Conservation (phyloP, 306 rosid species). For the Quercus cerris region DNA sequence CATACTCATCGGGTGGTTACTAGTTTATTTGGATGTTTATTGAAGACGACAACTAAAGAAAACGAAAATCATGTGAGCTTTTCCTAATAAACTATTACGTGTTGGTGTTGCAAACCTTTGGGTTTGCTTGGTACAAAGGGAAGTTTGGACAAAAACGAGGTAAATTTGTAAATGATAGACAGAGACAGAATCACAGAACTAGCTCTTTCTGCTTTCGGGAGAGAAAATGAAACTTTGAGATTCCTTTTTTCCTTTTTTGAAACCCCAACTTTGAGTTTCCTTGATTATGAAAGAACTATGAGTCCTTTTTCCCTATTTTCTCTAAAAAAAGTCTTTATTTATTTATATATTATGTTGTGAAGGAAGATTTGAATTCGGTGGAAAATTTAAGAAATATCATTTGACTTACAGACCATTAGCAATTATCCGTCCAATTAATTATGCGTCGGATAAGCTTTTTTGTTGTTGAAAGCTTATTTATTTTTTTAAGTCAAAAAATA, state of each 20-base stretch:
- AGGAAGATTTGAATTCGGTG: too few species aligned
- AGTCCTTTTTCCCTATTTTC: too few species aligned
- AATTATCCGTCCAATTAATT: too few species aligned
- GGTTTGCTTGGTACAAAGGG: constrained; percentile 7
- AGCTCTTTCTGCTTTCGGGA: neutral
- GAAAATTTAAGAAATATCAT: too few species aligned
- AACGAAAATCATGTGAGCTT: constrained; percentile 7
- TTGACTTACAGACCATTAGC: too few species aligned
- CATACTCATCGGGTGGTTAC: neutral
- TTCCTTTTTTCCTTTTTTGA: too few species aligned
- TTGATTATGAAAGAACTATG: neutral
- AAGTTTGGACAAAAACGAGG: neutral
- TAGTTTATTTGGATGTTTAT: constrained; percentile 5
- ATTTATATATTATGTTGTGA: too few species aligned
- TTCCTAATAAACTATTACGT: neutral
- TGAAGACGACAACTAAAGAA: constrained; percentile 7
- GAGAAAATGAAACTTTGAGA: neutral
- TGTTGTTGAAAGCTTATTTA: too few species aligned
- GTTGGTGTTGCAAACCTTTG: constrained; percentile 30
- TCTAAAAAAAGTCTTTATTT: too few species aligned
- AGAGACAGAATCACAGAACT: neutral
- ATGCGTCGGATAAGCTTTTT: too few species aligned
- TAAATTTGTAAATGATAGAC: too few species aligned
- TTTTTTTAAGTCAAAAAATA: too few species aligned
- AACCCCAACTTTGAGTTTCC: neutral